These are phyloP conservation scores for Suillus occidentalis DNA, from an alignment of 768 basidiomycete genomes.

Conservation along the genomic window DNA sequence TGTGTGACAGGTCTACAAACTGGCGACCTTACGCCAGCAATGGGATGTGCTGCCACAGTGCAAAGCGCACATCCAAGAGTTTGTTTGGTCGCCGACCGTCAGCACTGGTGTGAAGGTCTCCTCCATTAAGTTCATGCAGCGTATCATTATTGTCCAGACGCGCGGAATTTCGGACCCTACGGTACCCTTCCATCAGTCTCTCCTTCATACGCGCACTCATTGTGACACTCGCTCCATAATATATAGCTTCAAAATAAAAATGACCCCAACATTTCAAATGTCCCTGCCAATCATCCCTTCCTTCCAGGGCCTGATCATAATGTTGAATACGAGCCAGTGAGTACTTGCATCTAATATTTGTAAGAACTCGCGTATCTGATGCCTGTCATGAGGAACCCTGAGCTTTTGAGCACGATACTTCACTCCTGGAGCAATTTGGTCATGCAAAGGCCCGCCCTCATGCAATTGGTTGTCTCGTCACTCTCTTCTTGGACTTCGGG, in stretches of 20 bases:
- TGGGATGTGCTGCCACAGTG: conserved; percentile 73
- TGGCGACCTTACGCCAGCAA: conserved; percentile 60
- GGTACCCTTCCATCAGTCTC: conserved; percentile 42
- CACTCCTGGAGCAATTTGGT: conserved; percentile 79
- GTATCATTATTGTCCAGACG: conserved; percentile 87
- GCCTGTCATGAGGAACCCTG: conserved; percentile 57
- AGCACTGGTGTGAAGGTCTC: conserved; percentile 72
- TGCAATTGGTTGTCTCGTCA: conserved; percentile 71
- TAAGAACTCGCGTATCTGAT: conserved; percentile 2
- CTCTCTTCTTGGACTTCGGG: conserved; percentile 84
- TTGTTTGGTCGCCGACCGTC: conserved; percentile 55
- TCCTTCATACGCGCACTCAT: background rate
- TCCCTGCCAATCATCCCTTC: conserved; percentile 87
- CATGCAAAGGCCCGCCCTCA: conserved; percentile 74
- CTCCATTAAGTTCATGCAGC: conserved; percentile 91
- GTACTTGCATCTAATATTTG: conserved; percentile 29
- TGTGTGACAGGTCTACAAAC: conserved; percentile 62
- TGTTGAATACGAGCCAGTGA: conserved; percentile 78
- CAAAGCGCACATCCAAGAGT: conserved; percentile 72
- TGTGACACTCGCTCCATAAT: conserved; percentile 9
- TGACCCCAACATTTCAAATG: conserved; percentile 84
- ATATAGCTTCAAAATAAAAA: conserved; percentile 80
- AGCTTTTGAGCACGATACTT: conserved; percentile 83
- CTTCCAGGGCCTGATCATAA: conserved; percentile 68
- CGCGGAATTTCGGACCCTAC: conserved; percentile 88